Percentiles rank a stretch among this genome's conserved stretches.
phyloP scores from a whole-genome alignment of 768 basidiomycete genomes.

The Wakefieldia striispora region DNA sequence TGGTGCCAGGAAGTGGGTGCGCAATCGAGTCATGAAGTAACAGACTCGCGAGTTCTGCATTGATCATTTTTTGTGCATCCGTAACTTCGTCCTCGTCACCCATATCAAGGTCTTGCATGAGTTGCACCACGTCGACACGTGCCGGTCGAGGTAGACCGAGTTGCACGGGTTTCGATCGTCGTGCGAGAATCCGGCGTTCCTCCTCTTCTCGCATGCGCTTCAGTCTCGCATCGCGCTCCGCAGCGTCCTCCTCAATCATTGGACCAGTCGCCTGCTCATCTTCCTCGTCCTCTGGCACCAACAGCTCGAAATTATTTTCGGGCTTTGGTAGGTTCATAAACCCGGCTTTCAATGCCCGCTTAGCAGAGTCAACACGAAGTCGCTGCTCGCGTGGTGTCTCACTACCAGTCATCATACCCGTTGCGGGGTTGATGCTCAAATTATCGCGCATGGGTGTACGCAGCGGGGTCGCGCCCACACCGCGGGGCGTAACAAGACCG shows the following conservation, averaged over 20 bases:
- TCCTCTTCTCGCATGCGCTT: slow-evolving; percentile 69
- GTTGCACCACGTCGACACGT: slow-evolving; percentile 66
- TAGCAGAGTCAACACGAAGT: slow-evolving; percentile 57
- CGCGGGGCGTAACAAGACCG: slow-evolving; percentile 55
- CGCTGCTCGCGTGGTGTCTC: slow-evolving; percentile 79
- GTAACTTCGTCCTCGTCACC: slow-evolving; percentile 47
- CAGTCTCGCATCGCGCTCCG: slow-evolving; percentile 81
- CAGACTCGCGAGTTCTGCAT: slow-evolving; percentile 74
- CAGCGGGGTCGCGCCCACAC: slow-evolving; percentile 70
- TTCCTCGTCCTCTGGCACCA: slow-evolving; percentile 86
- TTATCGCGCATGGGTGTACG: slow-evolving; percentile 95
- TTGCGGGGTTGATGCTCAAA: slow-evolving; percentile 80
- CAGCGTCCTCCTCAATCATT: slow-evolving; percentile 76
- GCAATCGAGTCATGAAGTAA: slow-evolving; percentile 86
- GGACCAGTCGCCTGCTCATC: slow-evolving; percentile 32
- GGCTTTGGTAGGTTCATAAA: slow-evolving; percentile 87
- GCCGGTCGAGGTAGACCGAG: slow-evolving; percentile 81
- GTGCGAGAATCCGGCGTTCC: slow-evolving; percentile 73
- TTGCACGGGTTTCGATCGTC: slow-evolving; percentile 81
- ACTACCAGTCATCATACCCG: slow-evolving; percentile 51
- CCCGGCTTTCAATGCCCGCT: slow-evolving; percentile 74
- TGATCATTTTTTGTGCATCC: slow-evolving; percentile 62
- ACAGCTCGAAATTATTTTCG: slow-evolving; percentile 95
- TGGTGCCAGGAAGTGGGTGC: slow-evolving; percentile 86
- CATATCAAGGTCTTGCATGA: slow-evolving; percentile 59